Base-by-base conservation (phyloP, 257 asterid genomes). In the Echites panduratus region DNA sequence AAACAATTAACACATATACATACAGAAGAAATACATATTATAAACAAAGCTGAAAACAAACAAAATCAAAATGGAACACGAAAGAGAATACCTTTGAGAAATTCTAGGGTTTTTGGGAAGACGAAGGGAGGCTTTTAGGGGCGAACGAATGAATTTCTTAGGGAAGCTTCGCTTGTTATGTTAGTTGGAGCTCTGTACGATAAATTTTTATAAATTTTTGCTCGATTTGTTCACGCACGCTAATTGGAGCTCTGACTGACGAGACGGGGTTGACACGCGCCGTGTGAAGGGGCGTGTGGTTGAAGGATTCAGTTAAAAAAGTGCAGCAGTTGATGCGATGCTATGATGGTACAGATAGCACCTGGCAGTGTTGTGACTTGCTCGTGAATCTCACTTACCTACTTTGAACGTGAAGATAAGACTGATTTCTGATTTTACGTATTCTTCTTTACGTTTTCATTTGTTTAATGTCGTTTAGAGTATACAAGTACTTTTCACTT, bases 161-260 rank as follows among this genome's bases (percentile, higher is more conserved):
- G 75, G 77, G 73, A 70, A 53, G 66, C 71, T 69, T 57, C 63
- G 76, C 74, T 79, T 75, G 79, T 70, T 70, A 22, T 69, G 73
- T 72, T 80, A 73, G 84, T 77, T 82, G 82, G 71, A 49, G 79
- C 58, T 62, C 71, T 35, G 74, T 50, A 77, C 77, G 58, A 67
- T 35, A 53, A 54, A 54, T 38, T 53, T 53, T 53, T n/a, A 50
- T 57, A 43, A 32, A 53, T 70, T 73, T 70, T 67, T 67, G 66
- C 45, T 77, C 70, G 68, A 75, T 81, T 74, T 69, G 79, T 64
- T 76, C 76, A 38, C 66, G 75, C 75, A 78, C 71, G 82, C 78
- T 72, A 76, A 71, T 41, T 59, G 78, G 59, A 41, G 68, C 7
- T 19, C 45, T 4, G 70, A 41, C 32, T 45, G 75, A 57, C 35